These are phyloP conservation scores for Lipomyces chichibuensis DNA, from an alignment of 805 yeast genomes.

Conservation along the genomic window DNA sequence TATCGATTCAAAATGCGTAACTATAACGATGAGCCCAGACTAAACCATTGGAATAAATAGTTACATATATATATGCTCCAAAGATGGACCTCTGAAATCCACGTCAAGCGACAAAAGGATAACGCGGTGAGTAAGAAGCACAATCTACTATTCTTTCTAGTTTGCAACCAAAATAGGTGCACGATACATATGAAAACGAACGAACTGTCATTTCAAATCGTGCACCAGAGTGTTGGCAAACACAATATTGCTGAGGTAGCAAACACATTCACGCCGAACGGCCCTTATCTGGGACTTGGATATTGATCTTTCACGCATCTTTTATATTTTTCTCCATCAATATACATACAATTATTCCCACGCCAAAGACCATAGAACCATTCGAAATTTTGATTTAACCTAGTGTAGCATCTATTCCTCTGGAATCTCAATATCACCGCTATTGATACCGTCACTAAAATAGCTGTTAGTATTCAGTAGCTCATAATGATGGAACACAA, in stretches of 20 bases:
- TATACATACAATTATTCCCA: slow-evolving; percentile 27
- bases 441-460: slow-evolving; percentile 81
- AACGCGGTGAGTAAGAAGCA: slow-evolving; percentile 76
- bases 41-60: no score
- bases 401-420: slow-evolving; percentile 14
- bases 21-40: no score
- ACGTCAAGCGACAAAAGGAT: slow-evolving; percentile 38
- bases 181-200: slow-evolving; percentile 49
- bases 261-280: background rate
- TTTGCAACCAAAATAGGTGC: slow-evolving; percentile 91
- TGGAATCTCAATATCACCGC: slow-evolving; percentile 86
- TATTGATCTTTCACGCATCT: background rate
- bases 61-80: slow-evolving; percentile 16
- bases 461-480: background rate
- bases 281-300: slow-evolving; percentile 6
- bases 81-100: slow-evolving; percentile 33
- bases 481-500: background rate
- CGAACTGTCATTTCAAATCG: slow-evolving; percentile 45
- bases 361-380: slow-evolving; percentile 12
- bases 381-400: background rate
- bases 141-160: slow-evolving; percentile 56
- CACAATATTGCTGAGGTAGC: slow-evolving; percentile 40
- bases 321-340: slow-evolving; percentile 18
- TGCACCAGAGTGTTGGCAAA: slow-evolving; percentile 96
- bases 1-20: no score